Percentiles rank a stretch among this genome's conserved stretches.
These are phyloP conservation scores for Coemansia sp. DNA, from an alignment of 192 early-diverging fungal species.

Conservation along the genomic window DNA sequence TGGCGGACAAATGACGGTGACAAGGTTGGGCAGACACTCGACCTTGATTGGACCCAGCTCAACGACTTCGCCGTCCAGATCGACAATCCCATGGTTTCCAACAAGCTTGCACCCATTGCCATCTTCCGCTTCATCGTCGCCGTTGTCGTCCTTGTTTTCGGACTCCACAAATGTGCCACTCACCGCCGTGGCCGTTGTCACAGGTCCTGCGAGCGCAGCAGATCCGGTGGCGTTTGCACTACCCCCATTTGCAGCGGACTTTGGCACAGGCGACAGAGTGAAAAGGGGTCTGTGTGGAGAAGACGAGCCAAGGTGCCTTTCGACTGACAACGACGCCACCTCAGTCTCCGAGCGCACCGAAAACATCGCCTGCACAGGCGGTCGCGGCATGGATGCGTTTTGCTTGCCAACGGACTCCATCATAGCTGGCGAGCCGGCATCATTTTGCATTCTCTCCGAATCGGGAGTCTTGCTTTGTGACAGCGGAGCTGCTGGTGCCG, in stretches of 20 bases:
- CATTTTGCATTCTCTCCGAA: background rate
- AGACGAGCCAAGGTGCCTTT: background rate
- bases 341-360: conserved; percentile 47
- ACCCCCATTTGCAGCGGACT: background rate
- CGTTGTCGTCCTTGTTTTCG: background rate
- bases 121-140: background rate
- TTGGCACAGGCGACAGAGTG: conserved; percentile 4
- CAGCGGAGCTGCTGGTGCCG: background rate
- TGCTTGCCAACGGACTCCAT: background rate
- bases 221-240: background rate
- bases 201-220: background rate
- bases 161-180: conserved; percentile 6
- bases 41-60: conserved; percentile 55
- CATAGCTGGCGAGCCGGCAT: background rate
- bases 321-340: conserved; percentile 18
- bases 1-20: conserved; percentile 41
- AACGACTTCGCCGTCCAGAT: conserved; percentile 53
- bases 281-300: conserved; percentile 1
- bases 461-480: background rate
- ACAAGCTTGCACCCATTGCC: conserved; percentile 34
- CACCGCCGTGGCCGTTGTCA: background rate
- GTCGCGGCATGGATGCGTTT: conserved; percentile 11
- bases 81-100: conserved; percentile 50
- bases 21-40: conserved; percentile 47
- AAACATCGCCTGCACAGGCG: conserved; percentile 34